Evolutionary conservation across 31 red algal species (phyloP).

Genomic region (Pterothamnion heteromorphum): DNA sequence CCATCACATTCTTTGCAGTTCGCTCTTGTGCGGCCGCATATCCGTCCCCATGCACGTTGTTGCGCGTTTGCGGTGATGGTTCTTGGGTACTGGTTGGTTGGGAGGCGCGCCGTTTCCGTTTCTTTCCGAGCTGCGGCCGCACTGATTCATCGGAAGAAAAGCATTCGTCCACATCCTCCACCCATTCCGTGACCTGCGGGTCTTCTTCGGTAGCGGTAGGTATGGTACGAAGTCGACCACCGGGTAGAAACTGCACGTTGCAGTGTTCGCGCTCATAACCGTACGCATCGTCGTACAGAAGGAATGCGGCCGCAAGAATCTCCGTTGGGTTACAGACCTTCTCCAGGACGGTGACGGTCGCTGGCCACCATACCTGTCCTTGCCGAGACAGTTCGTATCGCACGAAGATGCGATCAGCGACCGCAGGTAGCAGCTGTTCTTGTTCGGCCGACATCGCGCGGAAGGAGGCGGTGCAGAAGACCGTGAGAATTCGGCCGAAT

Average conservation of each 20-base stretch:
- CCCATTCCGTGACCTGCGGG: neutral
- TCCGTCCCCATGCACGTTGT: neutral
- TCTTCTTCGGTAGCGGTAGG: neutral
- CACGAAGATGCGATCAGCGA: no score
- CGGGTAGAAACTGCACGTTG: neutral
- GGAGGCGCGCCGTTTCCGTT: neutral
- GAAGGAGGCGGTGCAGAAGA: no score
- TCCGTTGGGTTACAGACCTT: neutral
- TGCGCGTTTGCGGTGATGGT: neutral
- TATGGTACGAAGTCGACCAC: neutral
- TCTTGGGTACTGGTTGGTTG: neutral
- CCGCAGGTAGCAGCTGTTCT: no score
- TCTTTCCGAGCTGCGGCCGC: neutral
- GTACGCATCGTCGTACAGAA: neutral
- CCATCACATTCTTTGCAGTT: neutral
- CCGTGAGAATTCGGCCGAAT: no score
- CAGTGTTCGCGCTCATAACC: neutral
- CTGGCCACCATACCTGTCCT: neutral
- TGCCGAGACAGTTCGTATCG: neutral
- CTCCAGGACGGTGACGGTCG: neutral
- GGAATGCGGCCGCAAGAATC: no score
- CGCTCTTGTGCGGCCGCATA: neutral
- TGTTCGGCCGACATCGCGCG: no score
- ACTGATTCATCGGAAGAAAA: slow-evolving; percentile 13
- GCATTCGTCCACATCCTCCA: neutral